A percentile compares a stretch with the other conserved stretches of the same genome.
Evolutionary conservation across 495 filamentous ascomycete genomes (phyloP).

Genomic region (Mytilinidion resinicola): DNA sequence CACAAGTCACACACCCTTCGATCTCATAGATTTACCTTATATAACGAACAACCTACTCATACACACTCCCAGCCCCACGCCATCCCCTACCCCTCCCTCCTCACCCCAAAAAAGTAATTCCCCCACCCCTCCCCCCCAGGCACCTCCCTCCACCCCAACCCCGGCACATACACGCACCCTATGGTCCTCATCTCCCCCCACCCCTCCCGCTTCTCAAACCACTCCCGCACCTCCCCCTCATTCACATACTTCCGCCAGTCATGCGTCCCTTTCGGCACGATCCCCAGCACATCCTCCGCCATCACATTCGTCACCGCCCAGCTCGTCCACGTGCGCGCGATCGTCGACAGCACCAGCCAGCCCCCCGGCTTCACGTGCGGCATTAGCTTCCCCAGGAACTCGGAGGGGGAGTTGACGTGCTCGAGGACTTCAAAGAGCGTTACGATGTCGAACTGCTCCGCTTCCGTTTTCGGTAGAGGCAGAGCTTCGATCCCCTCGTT

Average conservation of each 20-base stretch:
- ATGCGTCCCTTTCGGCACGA: constrained; percentile 89
- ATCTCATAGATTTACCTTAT: no score
- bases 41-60: no score
- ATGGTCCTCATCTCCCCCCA: constrained; percentile 54
- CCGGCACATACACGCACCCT: constrained; percentile 88
- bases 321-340: constrained; percentile 76
- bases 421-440: constrained; percentile 92
- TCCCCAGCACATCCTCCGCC: constrained; percentile 78
- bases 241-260: constrained; percentile 96
- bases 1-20: no score
- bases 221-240: constrained; percentile 66
- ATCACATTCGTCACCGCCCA: constrained; percentile 89
- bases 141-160: constrained; percentile 85
- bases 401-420: constrained; percentile 66
- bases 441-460: constrained; percentile 58
- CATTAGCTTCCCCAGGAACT: constrained; percentile 63
- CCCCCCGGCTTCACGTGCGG: constrained; percentile 80
- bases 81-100: constrained; percentile 42
- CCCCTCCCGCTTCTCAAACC: constrained; percentile 45
- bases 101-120: constrained; percentile 93
- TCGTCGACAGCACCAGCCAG: constrained; percentile 87
- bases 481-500: constrained; percentile 67
- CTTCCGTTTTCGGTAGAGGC: constrained; percentile 35
- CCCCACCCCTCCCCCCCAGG: constrained; percentile 75
- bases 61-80: background rate